Evolutionary conservation across 2,329 filamentous ascomycete genomes (phyloP).

Genomic region (Exophiala aquamarina): DNA sequence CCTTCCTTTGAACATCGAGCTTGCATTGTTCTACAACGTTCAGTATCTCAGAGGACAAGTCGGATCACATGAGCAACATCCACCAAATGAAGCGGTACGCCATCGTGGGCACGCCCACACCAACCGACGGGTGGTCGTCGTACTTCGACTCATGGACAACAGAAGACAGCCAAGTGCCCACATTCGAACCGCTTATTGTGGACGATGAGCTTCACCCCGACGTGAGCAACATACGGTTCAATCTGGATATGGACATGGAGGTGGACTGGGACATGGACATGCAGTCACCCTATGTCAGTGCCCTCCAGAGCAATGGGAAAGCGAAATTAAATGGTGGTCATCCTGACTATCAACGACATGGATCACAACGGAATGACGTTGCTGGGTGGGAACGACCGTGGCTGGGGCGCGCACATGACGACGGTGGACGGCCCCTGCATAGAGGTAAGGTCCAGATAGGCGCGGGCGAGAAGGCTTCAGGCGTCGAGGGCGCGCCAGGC

Average conservation of each 20-base stretch:
- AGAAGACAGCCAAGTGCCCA: slow-evolving; percentile 16
- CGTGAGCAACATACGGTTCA: slow-evolving; percentile 12
- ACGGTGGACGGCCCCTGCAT: background rate
- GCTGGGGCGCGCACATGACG: background rate
- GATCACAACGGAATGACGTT: background rate
- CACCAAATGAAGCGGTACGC: too few relatives aligned
- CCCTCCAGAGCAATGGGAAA: too few relatives aligned
- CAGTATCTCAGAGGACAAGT: too few relatives aligned
- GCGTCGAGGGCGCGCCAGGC: background rate
- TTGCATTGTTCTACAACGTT: too few relatives aligned
- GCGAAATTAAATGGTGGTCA: too few relatives aligned
- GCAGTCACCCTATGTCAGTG: slow-evolving; percentile 4
- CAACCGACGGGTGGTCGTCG: slow-evolving; percentile 21
- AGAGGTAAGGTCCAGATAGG: slow-evolving; percentile 2
- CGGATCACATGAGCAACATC: too few relatives aligned
- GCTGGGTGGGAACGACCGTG: background rate
- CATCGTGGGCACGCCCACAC: slow-evolving; percentile 7
- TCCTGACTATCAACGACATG: too few relatives aligned
- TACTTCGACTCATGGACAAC: slow-evolving; percentile 23
- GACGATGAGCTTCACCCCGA: slow-evolving; percentile 20
- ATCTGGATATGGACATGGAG: slow-evolving; percentile 12
- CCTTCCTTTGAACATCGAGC: too few relatives aligned
- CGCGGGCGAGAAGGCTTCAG: background rate
- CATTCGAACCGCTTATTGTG: slow-evolving; percentile 19
- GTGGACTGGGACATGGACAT: slow-evolving; percentile 17